These are phyloP conservation scores for Barbarea vulgaris DNA, from an alignment of 345 rosid species.

Conservation along the genomic window DNA sequence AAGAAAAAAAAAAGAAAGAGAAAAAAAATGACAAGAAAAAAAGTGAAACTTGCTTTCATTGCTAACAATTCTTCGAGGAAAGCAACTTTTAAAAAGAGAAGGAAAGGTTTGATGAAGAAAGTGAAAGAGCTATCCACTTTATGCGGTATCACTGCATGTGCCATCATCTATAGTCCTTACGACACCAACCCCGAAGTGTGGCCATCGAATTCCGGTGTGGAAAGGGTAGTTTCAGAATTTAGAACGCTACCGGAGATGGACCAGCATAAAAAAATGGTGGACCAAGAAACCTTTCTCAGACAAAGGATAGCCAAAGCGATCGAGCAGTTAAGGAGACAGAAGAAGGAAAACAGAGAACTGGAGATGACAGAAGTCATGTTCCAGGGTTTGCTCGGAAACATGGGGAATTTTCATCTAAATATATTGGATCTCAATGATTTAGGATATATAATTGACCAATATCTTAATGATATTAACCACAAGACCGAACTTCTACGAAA, in stretches of 20 bases:
- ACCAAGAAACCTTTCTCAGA: constrained; percentile 37
- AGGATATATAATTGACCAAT: constrained; percentile 35
- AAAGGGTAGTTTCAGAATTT: constrained; percentile 29
- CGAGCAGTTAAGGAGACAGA: constrained; percentile 18
- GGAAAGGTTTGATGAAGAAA: constrained; percentile 38
- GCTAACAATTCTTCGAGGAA: constrained; percentile 34
- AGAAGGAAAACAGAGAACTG: constrained; percentile 34
- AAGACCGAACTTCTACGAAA: constrained; percentile 3
- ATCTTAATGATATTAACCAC: constrained; percentile 31
- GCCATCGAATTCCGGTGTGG: constrained; percentile 31
- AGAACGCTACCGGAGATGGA: constrained; percentile 38
- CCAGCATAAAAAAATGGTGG: constrained; percentile 41
- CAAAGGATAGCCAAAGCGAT: constrained; percentile 31
- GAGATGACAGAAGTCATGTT: constrained; percentile 9
- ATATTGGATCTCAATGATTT: constrained; percentile 40
- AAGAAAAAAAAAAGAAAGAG: too few relatives aligned
- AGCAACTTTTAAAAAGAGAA: constrained; percentile 30
- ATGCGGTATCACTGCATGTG: constrained; percentile 31
- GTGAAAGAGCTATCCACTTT: constrained; percentile 32
- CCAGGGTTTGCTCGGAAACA: background rate
- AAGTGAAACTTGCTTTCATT: constrained; percentile 35
- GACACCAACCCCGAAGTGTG: constrained; percentile 40
- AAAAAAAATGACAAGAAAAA: constrained; percentile 25
- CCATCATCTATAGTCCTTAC: constrained; percentile 29
- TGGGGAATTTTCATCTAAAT: constrained; percentile 13